Base-by-base conservation (phyloP, 2,329 filamentous ascomycete species). In the Cladophialophora exuberans region DNA sequence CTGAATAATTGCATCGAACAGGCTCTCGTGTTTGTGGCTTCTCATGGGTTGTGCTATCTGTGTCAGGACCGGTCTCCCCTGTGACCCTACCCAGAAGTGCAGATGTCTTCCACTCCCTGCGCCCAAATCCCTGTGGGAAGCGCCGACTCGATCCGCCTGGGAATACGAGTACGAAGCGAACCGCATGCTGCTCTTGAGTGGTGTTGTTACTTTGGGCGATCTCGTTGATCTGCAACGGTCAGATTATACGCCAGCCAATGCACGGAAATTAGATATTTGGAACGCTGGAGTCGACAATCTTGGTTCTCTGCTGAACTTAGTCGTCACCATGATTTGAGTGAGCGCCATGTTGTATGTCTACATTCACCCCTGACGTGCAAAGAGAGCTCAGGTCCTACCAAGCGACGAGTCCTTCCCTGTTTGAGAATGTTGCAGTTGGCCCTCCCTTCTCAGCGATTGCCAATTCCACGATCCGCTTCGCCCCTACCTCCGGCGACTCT, bases 81-180 rank as follows among this genome's bases (percentile, higher is more conserved):
- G 26, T 20, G 48, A 47, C 36, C 22, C 28, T 6, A 22, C 49
- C 2, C 13, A 47, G 20, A 53, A 38, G 22, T 43, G 30, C 11
- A 23, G 50, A 11, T n/a, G 13, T 26, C 11, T 57, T 23, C 39
- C 22, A 5, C 49, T 57, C 22, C 49, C 49, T 15, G 20, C 22
- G 4, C 54, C 54, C 22, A 57, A 57, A 22, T 48, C 49, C 10
- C 25, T 53, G 6, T 57, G 54, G 54, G 50, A 57, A 42, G 54
- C 54, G 30, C n/a, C 23, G 10, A 54, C 41, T 6, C 39, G 48
- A 15, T 20, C 50, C 13, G 13, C 49, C 4, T 57, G 54, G 54
- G 50, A 42, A 35, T 4, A 20, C 20, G 54, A 57, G 30, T 43
- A 41, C n/a, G 49, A 53, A 17, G 54, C 54, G 9, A 33, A n/a